phyloP scores from a whole-genome alignment of 768 basidiomycete species.

The Serendipita vermifera region DNA sequence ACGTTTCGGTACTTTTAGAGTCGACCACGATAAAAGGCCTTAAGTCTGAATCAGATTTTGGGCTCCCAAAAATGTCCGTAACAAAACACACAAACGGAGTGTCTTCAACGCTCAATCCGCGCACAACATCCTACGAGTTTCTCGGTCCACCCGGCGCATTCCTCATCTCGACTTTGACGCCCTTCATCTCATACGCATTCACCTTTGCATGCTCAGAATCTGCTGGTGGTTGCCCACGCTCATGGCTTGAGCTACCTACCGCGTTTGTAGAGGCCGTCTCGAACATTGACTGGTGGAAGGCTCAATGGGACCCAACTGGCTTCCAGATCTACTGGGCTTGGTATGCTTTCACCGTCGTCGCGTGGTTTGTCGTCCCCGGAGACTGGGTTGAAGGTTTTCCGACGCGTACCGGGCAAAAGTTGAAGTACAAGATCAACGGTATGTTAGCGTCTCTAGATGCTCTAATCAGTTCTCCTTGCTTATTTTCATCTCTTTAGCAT shows the following conservation, averaged over 20 bases:
- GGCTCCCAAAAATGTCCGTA: background rate
- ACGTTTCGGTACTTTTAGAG: too few species aligned
- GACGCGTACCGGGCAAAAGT: constrained; percentile 61
- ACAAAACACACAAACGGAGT: background rate
- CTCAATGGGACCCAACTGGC: constrained; percentile 76
- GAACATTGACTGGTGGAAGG: constrained; percentile 47
- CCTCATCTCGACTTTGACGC: constrained; percentile 31
- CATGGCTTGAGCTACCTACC: constrained; percentile 27
- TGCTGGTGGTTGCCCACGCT: constrained; percentile 56
- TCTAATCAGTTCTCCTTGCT: background rate
- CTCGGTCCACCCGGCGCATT: constrained; percentile 64
- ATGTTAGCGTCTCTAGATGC: constrained; percentile 18
- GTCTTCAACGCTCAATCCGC: constrained; percentile 39
- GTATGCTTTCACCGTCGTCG: constrained; percentile 76
- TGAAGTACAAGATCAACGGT: constrained; percentile 95
- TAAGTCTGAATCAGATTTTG: background rate
- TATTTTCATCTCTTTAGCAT: constrained; percentile 36
- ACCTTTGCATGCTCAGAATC: constrained; percentile 67
- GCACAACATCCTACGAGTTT: constrained; percentile 66
- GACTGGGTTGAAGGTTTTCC: constrained; percentile 56
- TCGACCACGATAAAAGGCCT: too few species aligned
- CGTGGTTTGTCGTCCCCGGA: constrained; percentile 69
- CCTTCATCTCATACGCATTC: constrained; percentile 55
- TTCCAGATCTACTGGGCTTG: constrained; percentile 65
- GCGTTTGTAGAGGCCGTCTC: constrained; percentile 37